Conservation (phyloP, 2,329 filamentous ascomycete genomes). For the Botrytis byssoidea region DNA sequence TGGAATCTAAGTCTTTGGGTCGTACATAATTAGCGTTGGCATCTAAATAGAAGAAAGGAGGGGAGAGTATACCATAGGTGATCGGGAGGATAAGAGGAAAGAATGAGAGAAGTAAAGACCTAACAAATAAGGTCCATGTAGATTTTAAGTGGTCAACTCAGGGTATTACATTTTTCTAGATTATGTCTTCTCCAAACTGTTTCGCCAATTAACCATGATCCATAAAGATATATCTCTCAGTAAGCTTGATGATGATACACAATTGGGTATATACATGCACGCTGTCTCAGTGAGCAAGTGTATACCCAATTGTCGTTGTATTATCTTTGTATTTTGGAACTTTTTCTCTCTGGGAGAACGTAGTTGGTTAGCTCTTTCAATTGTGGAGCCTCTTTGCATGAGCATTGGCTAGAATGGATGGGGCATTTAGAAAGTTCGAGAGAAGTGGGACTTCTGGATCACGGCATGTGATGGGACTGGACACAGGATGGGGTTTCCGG, state of each 20-base stretch:
- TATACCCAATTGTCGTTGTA: not conserved
- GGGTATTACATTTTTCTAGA: not conserved
- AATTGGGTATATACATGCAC: rapidly evolving
- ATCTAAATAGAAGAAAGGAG: no score
- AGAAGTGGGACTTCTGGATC: not conserved
- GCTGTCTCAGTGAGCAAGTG: not conserved
- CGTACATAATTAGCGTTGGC: not conserved
- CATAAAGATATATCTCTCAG: no score
- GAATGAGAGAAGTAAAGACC: not conserved
- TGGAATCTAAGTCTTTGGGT: not conserved
- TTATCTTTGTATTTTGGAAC: not conserved
- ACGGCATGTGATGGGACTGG: not conserved
- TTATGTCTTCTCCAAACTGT: no score
- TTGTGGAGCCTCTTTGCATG: not conserved
- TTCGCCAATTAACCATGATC: not conserved
- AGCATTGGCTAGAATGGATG: not conserved
- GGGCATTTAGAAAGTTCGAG: not conserved
- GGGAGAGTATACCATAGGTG: no score
- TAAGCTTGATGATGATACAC: not conserved
- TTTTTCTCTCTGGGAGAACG: not conserved
- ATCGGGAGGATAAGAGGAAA: no score
- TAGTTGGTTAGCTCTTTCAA: no score
- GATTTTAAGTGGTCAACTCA: not conserved
- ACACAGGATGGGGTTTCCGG: not conserved
- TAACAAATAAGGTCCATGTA: no score